Base-by-base conservation (phyloP, 371 early-diverging fungal genomes). In the Mortierella sp. region DNA sequence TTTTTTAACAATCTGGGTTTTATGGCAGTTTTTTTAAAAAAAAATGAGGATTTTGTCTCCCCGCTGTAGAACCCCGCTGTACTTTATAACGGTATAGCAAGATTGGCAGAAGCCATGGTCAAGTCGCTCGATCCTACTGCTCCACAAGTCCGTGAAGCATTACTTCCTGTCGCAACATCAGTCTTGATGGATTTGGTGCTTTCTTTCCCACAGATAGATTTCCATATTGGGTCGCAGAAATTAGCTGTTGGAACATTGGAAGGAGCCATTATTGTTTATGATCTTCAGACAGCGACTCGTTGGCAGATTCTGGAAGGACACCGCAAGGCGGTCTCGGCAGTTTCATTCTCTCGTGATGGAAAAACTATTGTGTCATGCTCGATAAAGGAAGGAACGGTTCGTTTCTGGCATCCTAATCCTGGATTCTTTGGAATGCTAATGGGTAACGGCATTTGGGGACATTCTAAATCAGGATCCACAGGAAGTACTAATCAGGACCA, bases 251-350 rank as follows among this genome's bases (percentile, higher is more conserved):
- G 96, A n/a, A 91, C 92, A 2, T 62, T 85, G 26, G 95, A 96
- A 66, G 97, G 97, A 0, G 88, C 91, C 0, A 86, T 89, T 2
- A 84, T 95, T 10, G 89, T 96, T 2, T 95, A 94, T 72, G 96
- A 96, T 82, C 77, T 96, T 17, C 86, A 92, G n/a, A 95, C 96
- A 0, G 94, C 95, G 0, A 94, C 95, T 5, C 90, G 90, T n/a
- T 90, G 90, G 29, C 88, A 91, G 19, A 82, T 69, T 23, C 63
- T 73, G 23, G 81, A 92, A 87, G 95, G 96, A 0, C 93, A 93
- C 66, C 75, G 84, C 17, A 87, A 85, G 26, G 74, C 92, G 6
- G 89, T 95, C 1, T 85, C 89, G 2, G 94, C 92, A 0, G 85
- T 95, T 1, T 86, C 93, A 9, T 94, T 94, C 75, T 95, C 96